phyloP scores from a whole-genome alignment of 2,329 filamentous ascomycete genomes.

The Lasiodiplodia hormozganensis region DNA sequence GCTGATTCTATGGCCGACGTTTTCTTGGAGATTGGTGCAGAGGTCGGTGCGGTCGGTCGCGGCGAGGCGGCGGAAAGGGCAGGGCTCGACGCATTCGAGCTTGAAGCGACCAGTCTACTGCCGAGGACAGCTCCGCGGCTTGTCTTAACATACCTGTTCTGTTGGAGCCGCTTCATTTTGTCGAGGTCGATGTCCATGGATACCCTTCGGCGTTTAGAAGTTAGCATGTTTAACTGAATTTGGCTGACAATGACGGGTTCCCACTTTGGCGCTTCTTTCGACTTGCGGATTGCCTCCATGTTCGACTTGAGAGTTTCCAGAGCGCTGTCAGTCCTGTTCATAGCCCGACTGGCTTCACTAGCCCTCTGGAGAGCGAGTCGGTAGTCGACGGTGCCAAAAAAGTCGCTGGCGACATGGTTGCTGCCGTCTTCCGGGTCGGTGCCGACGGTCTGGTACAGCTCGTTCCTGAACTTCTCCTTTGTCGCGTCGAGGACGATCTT shows the following conservation, averaged over 20 bases:
- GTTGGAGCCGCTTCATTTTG: not conserved
- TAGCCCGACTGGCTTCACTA: constrained; percentile 54
- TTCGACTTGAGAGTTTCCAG: constrained; percentile 65
- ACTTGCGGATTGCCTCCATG: constrained; percentile 64
- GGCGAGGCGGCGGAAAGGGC: constrained; percentile 24
- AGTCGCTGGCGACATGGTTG: constrained; percentile 56
- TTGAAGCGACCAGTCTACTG: constrained; percentile 1
- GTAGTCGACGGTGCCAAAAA: constrained; percentile 64
- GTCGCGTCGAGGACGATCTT: constrained; percentile 61
- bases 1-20: constrained; percentile 40
- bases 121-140: constrained; percentile 21
- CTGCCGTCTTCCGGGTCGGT: constrained; percentile 49
- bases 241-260: constrained; percentile 32
- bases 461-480: constrained; percentile 61
- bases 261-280: constrained; percentile 66
- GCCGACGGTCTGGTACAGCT: constrained; percentile 61
- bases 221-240: constrained; percentile 35
- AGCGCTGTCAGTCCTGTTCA: constrained; percentile 64
- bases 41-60: constrained; percentile 44
- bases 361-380: constrained; percentile 62
- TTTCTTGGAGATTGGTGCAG: constrained; percentile 46
- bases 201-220: constrained; percentile 36
- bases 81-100: constrained; percentile 23
- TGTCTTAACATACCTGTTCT: not conserved
- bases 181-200: constrained; percentile 35